Base-by-base conservation (phyloP, 2,329 filamentous ascomycete species). In the Colletotrichum truncatum region DNA sequence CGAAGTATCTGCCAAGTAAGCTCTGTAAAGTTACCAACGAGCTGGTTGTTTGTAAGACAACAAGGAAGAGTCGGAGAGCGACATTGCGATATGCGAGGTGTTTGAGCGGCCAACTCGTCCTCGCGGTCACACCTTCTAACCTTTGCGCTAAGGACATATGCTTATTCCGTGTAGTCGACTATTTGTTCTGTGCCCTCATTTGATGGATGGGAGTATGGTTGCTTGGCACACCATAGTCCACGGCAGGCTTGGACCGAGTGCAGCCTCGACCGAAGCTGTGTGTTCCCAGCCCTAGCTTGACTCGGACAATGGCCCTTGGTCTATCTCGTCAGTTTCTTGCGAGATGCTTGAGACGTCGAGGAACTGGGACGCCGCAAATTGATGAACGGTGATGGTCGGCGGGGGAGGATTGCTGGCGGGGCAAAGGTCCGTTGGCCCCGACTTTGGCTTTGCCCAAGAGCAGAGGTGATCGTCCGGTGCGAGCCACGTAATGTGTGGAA, bases 161-260 rank as follows among this genome's bases (percentile, higher is more conserved):
- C 48, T 51, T 51, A 51, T 36, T 51, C 48, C 48, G 28, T 16
- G 30, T 23, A n/a, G n/a, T n/a, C n/a, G 7, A n/a, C 21, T 41
- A 36, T 12, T 41, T 39, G 23, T 36, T 41, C 51, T 21, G 51
- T 54, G 51, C 51, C 14, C 36, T 14, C 25, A 25, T 23, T 23
- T 10, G 18, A 34, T 28, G 3, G 21, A 11, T 7, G 25, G 18
- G 34, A 38, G 21, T n/a, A 38, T 4, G 18, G 18, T 26, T 53
- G n/a, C 51, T 54, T 54, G 51, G 36, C 49, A 52, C 8, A 52
- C 8, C 30, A 52, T 9, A 53, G 49, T 53, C 21, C n/a, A 34
- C 48, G 48, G 28, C 28, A 36, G 48, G 48, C 16, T 23, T 51
- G 26, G 16, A 36, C 30, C 48, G 48, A 49, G 25, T 16, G 25